These are phyloP conservation scores for Ceratobasidium sp. DNA, from an alignment of 1,284 basidiomycete genomes.

Conservation along the genomic window DNA sequence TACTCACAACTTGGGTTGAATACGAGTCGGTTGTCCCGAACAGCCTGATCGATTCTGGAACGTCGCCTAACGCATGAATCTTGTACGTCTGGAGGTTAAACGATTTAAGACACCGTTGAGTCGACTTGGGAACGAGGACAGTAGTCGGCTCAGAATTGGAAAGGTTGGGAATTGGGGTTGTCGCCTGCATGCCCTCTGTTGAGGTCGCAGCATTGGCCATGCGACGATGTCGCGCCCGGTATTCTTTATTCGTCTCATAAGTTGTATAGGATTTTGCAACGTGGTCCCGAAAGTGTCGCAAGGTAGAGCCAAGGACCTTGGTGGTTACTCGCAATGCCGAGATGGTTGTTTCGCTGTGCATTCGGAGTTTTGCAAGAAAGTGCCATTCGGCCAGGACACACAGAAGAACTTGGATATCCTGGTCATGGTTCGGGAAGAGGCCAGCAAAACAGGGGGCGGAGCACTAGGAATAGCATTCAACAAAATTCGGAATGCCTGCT, in stretches of 20 bases:
- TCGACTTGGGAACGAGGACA: no score
- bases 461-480: constrained; percentile 52
- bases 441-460: constrained; percentile 55
- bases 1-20: constrained; percentile 54
- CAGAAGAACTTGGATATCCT: constrained; percentile 51
- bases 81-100: constrained; percentile 56
- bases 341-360: constrained; percentile 54
- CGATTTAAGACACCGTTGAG: background rate
- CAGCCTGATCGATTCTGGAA: constrained; percentile 52
- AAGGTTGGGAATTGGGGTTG: background rate
- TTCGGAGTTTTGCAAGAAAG: constrained; percentile 53
- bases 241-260: constrained; percentile 51
- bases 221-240: constrained; percentile 48
- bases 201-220: constrained; percentile 1
- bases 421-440: constrained; percentile 53
- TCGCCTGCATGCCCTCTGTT: background rate
- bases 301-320: constrained; percentile 47
- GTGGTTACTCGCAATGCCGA: constrained; percentile 50
- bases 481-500: no score
- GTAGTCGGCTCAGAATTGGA: background rate
- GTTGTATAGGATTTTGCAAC: constrained; percentile 44
- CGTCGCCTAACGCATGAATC: constrained; percentile 55
- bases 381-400: constrained; percentile 55
- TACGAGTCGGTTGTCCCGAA: constrained; percentile 57
- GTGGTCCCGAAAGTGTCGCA: constrained; percentile 48